phyloP scores from a whole-genome alignment of 257 asterid species.

The Primulina huaijiensis region DNA sequence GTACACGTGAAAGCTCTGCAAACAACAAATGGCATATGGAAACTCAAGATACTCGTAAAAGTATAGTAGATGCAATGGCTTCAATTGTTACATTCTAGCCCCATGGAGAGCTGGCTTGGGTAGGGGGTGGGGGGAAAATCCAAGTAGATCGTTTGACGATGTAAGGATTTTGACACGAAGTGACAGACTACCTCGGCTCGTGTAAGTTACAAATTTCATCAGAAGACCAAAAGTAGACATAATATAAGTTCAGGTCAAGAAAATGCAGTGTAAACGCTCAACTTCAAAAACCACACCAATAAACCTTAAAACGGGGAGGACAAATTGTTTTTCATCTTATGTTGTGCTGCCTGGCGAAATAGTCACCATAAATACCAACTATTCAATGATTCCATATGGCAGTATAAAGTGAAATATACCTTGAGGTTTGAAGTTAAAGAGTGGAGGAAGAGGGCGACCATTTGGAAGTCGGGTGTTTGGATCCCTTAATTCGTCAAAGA shows the following conservation, averaged over 20 bases:
- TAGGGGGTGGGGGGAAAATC: no score
- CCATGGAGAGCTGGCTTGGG: not conserved
- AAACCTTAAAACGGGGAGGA: not conserved
- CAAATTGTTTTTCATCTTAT: not conserved
- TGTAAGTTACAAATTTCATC: not conserved
- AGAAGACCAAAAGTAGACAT: not conserved
- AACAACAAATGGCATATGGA: conserved; percentile 14
- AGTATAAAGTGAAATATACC: conserved; percentile 39
- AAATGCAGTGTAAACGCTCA: not conserved
- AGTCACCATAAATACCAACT: not conserved
- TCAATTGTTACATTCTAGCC: not conserved
- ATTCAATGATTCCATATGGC: not conserved
- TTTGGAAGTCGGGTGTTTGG: conserved; percentile 83
- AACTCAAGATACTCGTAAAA: conserved; percentile 10
- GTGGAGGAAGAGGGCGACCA: conserved; percentile 99
- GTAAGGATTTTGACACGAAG: not conserved
- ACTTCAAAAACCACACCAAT: not conserved
- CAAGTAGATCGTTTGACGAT: not conserved
- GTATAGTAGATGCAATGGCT: not conserved
- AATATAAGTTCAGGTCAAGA: not conserved
- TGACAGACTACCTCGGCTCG: not conserved
- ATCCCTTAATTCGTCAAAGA: conserved; percentile 89
- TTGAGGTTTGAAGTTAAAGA: conserved; percentile 82
- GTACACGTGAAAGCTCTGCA: conserved; percentile 81
- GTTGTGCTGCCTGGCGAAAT: not conserved